Evolutionary conservation across 768 basidiomycete genomes (phyloP).

Genomic region (Cystobasidiopsis lactophilus): DNA sequence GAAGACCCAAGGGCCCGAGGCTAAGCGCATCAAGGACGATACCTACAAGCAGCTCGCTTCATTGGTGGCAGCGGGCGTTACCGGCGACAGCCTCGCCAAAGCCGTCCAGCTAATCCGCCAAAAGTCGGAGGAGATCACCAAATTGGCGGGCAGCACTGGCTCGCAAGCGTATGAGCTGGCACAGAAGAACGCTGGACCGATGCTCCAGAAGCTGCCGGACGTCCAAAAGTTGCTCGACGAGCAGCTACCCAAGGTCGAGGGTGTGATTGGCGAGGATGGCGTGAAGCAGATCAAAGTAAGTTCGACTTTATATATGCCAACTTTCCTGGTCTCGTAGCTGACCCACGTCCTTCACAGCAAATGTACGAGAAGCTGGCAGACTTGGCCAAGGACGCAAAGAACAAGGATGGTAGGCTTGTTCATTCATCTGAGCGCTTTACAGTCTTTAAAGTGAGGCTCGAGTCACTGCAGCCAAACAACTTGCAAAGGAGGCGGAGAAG

Average conservation of each 20-base stretch:
- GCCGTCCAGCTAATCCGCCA: conserved; percentile 11
- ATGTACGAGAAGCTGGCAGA: conserved; percentile 16
- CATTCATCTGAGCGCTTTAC: not conserved
- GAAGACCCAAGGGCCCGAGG: conserved; percentile 19
- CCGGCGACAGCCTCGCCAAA: conserved; percentile 16
- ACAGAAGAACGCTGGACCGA: conserved; percentile 13
- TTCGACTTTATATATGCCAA: not conserved
- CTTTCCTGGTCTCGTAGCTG: too few relatives aligned
- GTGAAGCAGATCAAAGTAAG: conserved; percentile 12
- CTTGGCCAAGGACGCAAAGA: conserved; percentile 15
- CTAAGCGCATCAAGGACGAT: conserved; percentile 13
- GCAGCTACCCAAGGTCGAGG: conserved; percentile 12
- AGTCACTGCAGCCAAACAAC: conserved; percentile 7
- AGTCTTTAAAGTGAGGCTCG: not conserved
- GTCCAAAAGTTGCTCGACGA: conserved; percentile 17
- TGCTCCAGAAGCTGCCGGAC: conserved; percentile 18
- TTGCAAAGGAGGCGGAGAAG: conserved; percentile 14
- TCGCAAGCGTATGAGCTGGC: conserved; percentile 15
- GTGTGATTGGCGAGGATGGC: conserved; percentile 18
- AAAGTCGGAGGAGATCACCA: conserved; percentile 13
- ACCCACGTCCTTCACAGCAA: conserved; percentile 4
- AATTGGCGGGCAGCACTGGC: conserved; percentile 14
- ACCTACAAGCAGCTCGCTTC: conserved; percentile 13
- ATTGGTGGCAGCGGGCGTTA: conserved; percentile 15
- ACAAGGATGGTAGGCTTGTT: not conserved